These are phyloP conservation scores for Metarhizium rileyi DNA, from an alignment of 2,329 filamentous ascomycete species.

Conservation along the genomic window DNA sequence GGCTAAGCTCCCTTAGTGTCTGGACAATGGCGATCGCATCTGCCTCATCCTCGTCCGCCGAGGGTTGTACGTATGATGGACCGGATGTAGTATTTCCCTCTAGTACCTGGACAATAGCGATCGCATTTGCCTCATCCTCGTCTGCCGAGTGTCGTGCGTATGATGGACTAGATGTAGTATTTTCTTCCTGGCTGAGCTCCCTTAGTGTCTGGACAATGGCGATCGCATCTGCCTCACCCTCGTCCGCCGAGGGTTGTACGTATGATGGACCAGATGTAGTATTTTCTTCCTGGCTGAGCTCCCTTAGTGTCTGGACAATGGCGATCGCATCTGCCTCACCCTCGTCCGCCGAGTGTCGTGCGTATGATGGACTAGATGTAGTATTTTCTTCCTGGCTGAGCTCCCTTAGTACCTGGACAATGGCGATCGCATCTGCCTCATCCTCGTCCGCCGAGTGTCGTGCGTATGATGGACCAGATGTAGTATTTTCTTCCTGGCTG, in stretches of 20 bases:
- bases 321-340: constrained; percentile 82
- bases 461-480: constrained; percentile 46
- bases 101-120: constrained; percentile 52
- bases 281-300: constrained; percentile 55
- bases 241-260: no score
- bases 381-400: constrained; percentile 50
- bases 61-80: no score
- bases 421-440: constrained; percentile 78
- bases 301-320: constrained; percentile 50
- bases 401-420: constrained; percentile 53
- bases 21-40: constrained; percentile 72
- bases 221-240: constrained; percentile 79
- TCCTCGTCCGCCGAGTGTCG: constrained; percentile 65
- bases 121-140: constrained; percentile 80
- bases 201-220: constrained; percentile 56
- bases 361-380: no score
- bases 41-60: constrained; percentile 78
- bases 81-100: constrained; percentile 11
- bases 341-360: constrained; percentile 76
- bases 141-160: no score
- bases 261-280: no score
- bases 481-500: constrained; percentile 58
- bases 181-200: constrained; percentile 59
- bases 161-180: no score
- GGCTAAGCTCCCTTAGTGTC: no score